Conservation (phyloP, 192 early-diverging fungal species). For the Backusella tuberculispora region DNA sequence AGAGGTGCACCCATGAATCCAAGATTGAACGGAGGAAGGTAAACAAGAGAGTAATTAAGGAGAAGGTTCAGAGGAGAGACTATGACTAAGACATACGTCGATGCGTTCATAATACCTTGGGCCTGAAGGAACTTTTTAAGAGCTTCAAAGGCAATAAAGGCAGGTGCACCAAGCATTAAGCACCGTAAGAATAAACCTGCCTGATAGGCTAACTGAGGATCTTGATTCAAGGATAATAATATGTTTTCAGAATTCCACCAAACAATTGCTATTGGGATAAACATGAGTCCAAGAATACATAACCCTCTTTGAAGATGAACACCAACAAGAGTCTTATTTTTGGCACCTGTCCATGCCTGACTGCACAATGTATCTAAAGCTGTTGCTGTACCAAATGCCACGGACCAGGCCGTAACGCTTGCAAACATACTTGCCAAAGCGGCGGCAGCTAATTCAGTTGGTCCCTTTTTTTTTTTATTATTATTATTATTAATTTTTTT, state of each 20-base stretch:
- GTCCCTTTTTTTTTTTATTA: constrained; percentile 28
- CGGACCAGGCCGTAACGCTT: constrained; percentile 65
- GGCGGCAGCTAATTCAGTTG: constrained; percentile 66
- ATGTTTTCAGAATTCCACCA: constrained; percentile 35
- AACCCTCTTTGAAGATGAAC: constrained; percentile 64
- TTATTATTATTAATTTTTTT: constrained; percentile 7
- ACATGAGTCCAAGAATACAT: constrained; percentile 35
- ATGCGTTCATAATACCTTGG: constrained; percentile 88
- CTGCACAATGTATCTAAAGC: constrained; percentile 81
- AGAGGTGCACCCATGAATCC: constrained; percentile 87
- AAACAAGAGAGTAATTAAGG: constrained; percentile 84
- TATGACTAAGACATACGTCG: constrained; percentile 72
- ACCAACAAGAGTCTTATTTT: constrained; percentile 66
- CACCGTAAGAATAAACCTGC: constrained; percentile 57
- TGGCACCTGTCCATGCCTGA: constrained; percentile 71
- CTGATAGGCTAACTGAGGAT: constrained; percentile 27
- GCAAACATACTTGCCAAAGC: constrained; percentile 77
- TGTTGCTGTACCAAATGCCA: constrained; percentile 69
- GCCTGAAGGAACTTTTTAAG: constrained; percentile 84
- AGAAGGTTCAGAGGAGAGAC: constrained; percentile 74
- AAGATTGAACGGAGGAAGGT: constrained; percentile 62
- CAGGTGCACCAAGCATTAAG: constrained; percentile 72
- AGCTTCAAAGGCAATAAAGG: constrained; percentile 81
- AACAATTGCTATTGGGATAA: constrained; percentile 31
- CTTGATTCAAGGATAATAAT: constrained; percentile 31